phyloP scores from a whole-genome alignment of 2,329 filamentous ascomycete genomes.

The Neophaeococcomyces mojaviensis region DNA sequence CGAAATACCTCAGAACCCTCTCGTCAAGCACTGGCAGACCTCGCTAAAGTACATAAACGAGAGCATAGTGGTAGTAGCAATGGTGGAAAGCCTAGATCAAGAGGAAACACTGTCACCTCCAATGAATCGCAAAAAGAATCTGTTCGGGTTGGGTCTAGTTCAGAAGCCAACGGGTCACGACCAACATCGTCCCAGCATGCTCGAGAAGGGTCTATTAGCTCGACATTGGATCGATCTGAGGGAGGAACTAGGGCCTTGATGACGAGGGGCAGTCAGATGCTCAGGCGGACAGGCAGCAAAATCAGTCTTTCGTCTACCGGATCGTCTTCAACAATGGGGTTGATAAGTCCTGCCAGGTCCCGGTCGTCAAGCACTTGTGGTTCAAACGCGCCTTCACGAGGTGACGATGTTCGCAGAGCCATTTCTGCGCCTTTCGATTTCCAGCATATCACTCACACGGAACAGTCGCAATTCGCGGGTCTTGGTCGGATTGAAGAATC shows the following conservation, averaged over 20 bases:
- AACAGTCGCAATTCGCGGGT: constrained; percentile 46
- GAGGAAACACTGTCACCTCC: constrained; percentile 17
- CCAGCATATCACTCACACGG: constrained; percentile 56
- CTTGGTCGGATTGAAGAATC: constrained; percentile 45
- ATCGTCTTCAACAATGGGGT: constrained; percentile 6
- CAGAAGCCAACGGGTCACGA: not conserved
- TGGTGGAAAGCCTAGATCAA: constrained; percentile 11
- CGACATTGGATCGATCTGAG: constrained; percentile 13
- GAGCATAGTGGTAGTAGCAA: constrained; percentile 7
- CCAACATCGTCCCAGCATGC: not conserved
- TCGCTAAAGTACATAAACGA: constrained; percentile 16
- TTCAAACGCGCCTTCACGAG: constrained; percentile 8
- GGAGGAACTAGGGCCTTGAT: constrained; percentile 33
- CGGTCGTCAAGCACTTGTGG: constrained; percentile 5
- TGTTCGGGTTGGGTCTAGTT: not conserved
- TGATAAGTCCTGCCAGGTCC: constrained; percentile 4
- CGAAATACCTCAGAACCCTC: constrained; percentile 16
- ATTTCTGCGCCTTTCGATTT: constrained; percentile 60
- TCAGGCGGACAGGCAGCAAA: constrained; percentile 41
- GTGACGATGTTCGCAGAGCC: constrained; percentile 14
- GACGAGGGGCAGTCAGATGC: constrained; percentile 38
- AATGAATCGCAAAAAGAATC: constrained; percentile 1
- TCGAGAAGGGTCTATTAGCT: constrained; percentile 4
- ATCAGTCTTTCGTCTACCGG: constrained; percentile 33
- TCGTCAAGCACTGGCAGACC: constrained; percentile 17